These are phyloP conservation scores for Barnettozyma sp. DNA, from an alignment of 805 yeast genomes.

Conservation along the genomic window DNA sequence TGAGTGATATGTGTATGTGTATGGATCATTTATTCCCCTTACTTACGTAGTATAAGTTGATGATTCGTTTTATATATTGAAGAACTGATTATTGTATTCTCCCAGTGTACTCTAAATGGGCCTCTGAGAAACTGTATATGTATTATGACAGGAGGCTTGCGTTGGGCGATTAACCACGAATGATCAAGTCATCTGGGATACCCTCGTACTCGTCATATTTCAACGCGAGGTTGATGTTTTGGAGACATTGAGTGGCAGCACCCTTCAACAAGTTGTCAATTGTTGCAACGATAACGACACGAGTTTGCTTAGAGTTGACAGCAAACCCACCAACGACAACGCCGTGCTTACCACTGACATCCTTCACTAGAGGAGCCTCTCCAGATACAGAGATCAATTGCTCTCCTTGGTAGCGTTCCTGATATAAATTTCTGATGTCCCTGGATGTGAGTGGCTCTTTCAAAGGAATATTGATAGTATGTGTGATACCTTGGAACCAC, in stretches of 20 bases:
- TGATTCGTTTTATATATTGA: no score
- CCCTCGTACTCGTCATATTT: conserved; percentile 94
- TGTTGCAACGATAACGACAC: conserved; percentile 92
- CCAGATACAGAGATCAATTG: conserved; percentile 79
- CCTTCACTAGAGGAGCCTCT: conserved; percentile 89
- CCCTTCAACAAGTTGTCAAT: conserved; percentile 96
- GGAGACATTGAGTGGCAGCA: conserved; percentile 97
- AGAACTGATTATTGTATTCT: no score
- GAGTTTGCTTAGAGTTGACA: conserved; percentile 77
- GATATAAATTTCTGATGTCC: conserved; percentile 78
- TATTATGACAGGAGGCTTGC: no score
- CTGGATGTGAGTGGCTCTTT: conserved; percentile 64
- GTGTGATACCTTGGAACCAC: conserved; percentile 98
- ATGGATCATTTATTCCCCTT: no score
- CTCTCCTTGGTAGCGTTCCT: conserved; percentile 83
- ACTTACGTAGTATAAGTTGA: no score
- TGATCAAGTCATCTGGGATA: conserved; percentile 64
- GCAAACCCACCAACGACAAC: conserved; percentile 95
- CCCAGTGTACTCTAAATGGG: no score
- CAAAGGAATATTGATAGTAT: conserved; percentile 86
- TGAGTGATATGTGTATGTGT: no score
- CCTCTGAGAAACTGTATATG: no score
- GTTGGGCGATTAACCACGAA: conserved; percentile 25
- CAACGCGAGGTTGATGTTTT: conserved; percentile 84
- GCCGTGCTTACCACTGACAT: conserved; percentile 90